Conservation (phyloP, 2,329 filamentous ascomycete genomes). For the Shiraia sp. region DNA sequence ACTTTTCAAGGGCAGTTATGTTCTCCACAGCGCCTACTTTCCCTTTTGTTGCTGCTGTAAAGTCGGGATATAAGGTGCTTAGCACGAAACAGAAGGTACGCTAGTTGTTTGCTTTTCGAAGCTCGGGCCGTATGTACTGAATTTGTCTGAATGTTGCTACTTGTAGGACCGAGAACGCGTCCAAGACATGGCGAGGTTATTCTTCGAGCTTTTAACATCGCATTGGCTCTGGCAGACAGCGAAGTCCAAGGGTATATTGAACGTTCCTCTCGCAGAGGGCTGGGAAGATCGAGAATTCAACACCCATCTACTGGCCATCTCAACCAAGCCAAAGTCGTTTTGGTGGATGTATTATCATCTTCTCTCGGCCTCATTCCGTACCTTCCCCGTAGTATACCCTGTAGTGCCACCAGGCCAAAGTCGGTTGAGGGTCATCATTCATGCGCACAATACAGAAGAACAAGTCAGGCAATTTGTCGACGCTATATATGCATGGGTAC, state of each 20-base stretch:
- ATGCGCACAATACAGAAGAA: slow-evolving; percentile 55
- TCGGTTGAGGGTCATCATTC: slow-evolving; percentile 4
- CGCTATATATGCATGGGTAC: slow-evolving; percentile 27
- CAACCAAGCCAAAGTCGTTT: neutral
- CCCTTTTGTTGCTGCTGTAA: slow-evolving; percentile 41
- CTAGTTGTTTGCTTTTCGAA: neutral
- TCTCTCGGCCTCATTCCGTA: neutral
- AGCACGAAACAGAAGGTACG: neutral
- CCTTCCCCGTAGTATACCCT: slow-evolving; percentile 3
- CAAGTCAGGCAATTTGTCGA: slow-evolving; percentile 37
- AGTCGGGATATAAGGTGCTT: slow-evolving; percentile 33
- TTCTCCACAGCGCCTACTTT: slow-evolving; percentile 42
- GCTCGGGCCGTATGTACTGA: neutral
- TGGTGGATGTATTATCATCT: slow-evolving; percentile 37
- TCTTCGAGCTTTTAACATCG: slow-evolving; percentile 3
- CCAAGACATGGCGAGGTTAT: neutral
- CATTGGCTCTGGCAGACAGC: slow-evolving; percentile 2
- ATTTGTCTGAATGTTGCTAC: neutral
- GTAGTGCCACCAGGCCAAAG: slow-evolving; percentile 8
- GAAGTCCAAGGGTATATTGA: neutral
- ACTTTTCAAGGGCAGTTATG: no score
- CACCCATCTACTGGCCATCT: slow-evolving; percentile 12
- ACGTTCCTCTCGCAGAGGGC: slow-evolving; percentile 1
- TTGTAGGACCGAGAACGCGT: neutral
- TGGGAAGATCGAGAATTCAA: slow-evolving; percentile 5